Base-by-base conservation (phyloP, 73 alveolate genomes). In the Halteria grandinella region DNA sequence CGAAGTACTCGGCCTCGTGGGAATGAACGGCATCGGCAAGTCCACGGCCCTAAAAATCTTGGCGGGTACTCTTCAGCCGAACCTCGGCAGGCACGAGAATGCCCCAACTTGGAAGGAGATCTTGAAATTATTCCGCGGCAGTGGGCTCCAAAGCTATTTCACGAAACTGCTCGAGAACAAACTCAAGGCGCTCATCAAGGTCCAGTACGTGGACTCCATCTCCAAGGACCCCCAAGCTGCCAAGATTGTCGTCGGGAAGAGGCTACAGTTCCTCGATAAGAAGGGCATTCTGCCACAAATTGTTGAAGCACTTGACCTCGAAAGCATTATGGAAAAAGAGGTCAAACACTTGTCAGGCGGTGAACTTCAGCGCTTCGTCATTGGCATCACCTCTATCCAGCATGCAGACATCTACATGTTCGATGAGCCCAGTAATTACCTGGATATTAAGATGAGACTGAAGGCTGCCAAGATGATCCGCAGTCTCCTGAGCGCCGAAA, bases 11-110 rank as follows among this genome's bases (percentile, higher is more conserved):
- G 99, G 99, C 14, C 86, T 96, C 34, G 99, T 96, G 18, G 99
- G 99, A 25, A 90, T 98, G 1, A 96, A 96, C 76, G 99, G 99
- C 54, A 96, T 92, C 18, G 99, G 99, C 28, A 96, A 96, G 72
- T 91, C 99, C 41, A 95, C 99, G 0, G 99, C 99, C 12, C 77
- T 96, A 50, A 83, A 85, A 81, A 95, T 93, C 51, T 72, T 94
- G 58, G 80, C 96, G 50, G 97, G 98, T 1, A 95, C 95, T 75
- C 77, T 95, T 76, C 91, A 88, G 79, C 99, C 99, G 55, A 96
- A 96, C 75, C 89, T 96, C 44, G 99, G 99, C 21, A 78, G 84
- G 63, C 95, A 83, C 79, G 97, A 93, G 62, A 84, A 78, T 41
- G 98, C 98, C 2, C 99, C 99, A 14, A 95, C 91, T 47, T 88